Base-by-base conservation (phyloP, 2,329 filamentous ascomycete genomes). In the Monosporascus sp. region DNA sequence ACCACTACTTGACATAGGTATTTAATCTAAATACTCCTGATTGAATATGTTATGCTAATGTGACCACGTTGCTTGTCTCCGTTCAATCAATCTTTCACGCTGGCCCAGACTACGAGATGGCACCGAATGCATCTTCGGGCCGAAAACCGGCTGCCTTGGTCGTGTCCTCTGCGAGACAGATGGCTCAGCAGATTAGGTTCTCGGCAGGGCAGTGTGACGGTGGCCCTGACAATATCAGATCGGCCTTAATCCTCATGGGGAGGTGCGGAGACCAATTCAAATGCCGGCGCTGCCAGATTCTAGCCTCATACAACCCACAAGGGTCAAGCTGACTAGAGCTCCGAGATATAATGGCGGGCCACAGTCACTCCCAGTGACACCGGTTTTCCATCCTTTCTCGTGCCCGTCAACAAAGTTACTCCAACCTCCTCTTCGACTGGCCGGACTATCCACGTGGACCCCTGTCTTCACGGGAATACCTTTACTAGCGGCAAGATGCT, bases 401-500 rank as follows among this genome's bases (percentile, higher is more conserved):
- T 54, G 52, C 47, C 52, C 56, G 57, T 58, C 56, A 56, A 52
- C 55, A 58, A 58, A 57, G 57, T 55, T 57, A 57, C 53, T 56
- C 53, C 52, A 46, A 46, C 18, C 48, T 37, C 53, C 54, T 55
- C 43, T 56, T 58, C 45, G 25, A n/a, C 50, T 48, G 52, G 54
- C 57, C 58, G 58, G 57, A 52, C 48, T 43, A 48, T 52, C 45
- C 31, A 14, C 11, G 31, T 35, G 31, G 31, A 11, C 39, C 48
- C 31, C 27, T 24, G 31, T 43, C 18, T 50, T 52, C 51, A 48
- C 44, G 38, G 37, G 50, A 46, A 43, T 41, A 46, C 47, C 44
- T 27, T 43, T 9, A 14, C 17, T 41, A 49, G 52, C 43, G 51
- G 25, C 57, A 62, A 58, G 31, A 67, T 67, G 64, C 49, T 63